Percentiles rank a stretch among this genome's conserved stretches.
Evolutionary conservation across 2,329 filamentous ascomycete species (phyloP).

Genomic region (Alternaria solani): DNA sequence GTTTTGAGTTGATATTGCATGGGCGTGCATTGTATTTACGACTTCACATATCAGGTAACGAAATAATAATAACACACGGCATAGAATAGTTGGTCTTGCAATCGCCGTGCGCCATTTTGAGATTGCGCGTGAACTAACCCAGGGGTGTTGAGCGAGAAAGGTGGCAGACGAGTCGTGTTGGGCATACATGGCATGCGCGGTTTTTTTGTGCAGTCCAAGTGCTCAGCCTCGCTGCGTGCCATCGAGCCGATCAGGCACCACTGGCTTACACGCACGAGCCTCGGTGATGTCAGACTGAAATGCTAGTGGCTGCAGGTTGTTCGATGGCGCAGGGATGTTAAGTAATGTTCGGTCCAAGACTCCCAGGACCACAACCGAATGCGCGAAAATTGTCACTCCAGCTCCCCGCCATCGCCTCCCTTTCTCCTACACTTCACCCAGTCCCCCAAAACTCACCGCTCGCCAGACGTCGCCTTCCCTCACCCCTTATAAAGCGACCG

Average conservation of each 20-base stretch:
- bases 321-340: slow-evolving; percentile 20
- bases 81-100: background rate
- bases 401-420: slow-evolving; percentile 26
- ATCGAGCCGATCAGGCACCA: slow-evolving; percentile 17
- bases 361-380: slow-evolving; percentile 24
- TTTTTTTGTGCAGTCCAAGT: slow-evolving; percentile 11
- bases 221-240: slow-evolving; percentile 17
- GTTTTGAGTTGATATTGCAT: slow-evolving; percentile 24
- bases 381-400: slow-evolving; percentile 35
- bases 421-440: slow-evolving; percentile 16
- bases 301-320: slow-evolving; percentile 19
- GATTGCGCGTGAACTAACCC: background rate
- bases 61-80: slow-evolving; percentile 5
- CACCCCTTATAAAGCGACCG: slow-evolving; percentile 16
- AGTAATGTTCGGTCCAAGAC: slow-evolving; percentile 18
- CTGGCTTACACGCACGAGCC: slow-evolving; percentile 6
- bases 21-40: background rate
- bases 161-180: background rate
- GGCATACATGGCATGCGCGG: slow-evolving; percentile 11
- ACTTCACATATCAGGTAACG: slow-evolving; percentile 22
- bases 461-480: slow-evolving; percentile 6
- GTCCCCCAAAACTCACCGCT: slow-evolving; percentile 15
- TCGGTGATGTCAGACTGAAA: slow-evolving; percentile 14
- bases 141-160: background rate
- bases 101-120: background rate